Base-by-base conservation (phyloP, 225 moss, liverwort and hornwort genomes). In the Marchantia polymorpha region DNA sequence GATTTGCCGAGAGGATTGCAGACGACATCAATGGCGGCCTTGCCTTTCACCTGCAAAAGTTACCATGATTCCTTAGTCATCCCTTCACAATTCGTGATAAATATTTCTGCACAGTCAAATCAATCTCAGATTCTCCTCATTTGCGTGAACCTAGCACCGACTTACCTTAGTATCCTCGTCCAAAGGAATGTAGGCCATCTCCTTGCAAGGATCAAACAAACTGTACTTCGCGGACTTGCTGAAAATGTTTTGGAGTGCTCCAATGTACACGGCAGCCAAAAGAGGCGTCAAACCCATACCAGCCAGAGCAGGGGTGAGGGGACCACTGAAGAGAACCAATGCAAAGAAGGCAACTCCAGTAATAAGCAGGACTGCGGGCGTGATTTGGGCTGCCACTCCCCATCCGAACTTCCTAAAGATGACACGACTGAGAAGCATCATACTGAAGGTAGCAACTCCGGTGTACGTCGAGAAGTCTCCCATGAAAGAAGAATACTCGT, bases 1-100 rank as follows among this genome's bases (percentile, higher is more conserved):
- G 99, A 99, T 63, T 99, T 99, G 49, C 99, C 95, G n/a, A 99
- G 93, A 20, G 99, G 99, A 71, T 99, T 95, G 85, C 99, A 99
- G 17, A 99, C 99, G 12, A 99, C 99, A 84, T 99, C 99, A 54
- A 99, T 99, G 14, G 99, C 95, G 47, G 99, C 99, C 78, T 99
- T 99, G 53, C 99, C 99, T 90, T 99, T 99, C 72, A 99, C 81
- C 99, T 97, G 96, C 85, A 85, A 70, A 81, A 13, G 65, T 6
- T 16, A 76, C n/a, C 58, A 6, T 39, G 10, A 16, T 7, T 13
- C 6, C 6, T 73, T 73, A 69, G 31, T 61, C 53, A 23, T 14
- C 13, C 14, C 59, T 76, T 76, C 6, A 76, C 72, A 59, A 39
- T 39, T 14, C 10, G 14, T 65, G 54, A 77, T n/a, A 53, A 52